Conservation (phyloP, 192 early-diverging fungal species). For the Dissophora ornata region DNA sequence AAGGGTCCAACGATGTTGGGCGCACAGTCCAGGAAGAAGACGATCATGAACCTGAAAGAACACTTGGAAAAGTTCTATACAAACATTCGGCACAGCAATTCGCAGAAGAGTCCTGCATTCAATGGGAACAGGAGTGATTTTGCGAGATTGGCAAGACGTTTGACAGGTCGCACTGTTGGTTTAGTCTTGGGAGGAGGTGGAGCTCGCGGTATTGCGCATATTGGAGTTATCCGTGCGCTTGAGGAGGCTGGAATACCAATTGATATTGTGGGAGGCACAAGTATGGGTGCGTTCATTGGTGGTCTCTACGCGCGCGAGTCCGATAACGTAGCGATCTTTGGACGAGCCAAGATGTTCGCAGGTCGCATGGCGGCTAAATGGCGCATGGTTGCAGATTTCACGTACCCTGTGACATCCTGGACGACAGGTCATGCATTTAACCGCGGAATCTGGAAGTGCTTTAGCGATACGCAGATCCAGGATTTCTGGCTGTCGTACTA, state of each 20-base stretch:
- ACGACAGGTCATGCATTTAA: slow-evolving; percentile 97
- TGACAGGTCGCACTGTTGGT: slow-evolving; percentile 92
- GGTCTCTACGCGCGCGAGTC: slow-evolving; percentile 92
- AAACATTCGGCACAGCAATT: slow-evolving; percentile 56
- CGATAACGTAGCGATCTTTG: slow-evolving; percentile 89
- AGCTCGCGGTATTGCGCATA: slow-evolving; percentile 92
- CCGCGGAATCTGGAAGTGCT: slow-evolving; percentile 94
- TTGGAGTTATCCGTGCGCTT: slow-evolving; percentile 92
- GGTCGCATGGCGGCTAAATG: slow-evolving; percentile 83
- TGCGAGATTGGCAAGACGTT: slow-evolving; percentile 86
- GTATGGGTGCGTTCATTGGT: slow-evolving; percentile 95
- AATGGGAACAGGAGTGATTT: slow-evolving; percentile 61
- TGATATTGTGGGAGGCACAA: slow-evolving; percentile 98
- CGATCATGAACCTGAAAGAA: slow-evolving; percentile 71
- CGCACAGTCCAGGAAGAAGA: slow-evolving; percentile 60
- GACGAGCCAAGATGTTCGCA: slow-evolving; percentile 86
- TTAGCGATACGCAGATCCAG: slow-evolving; percentile 93
- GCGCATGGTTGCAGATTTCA: slow-evolving; percentile 92
- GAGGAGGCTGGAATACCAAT: slow-evolving; percentile 98
- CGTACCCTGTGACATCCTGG: slow-evolving; percentile 93
- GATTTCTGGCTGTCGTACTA: slow-evolving; percentile 98
- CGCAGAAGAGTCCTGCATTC: slow-evolving; percentile 48
- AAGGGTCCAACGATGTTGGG: slow-evolving; percentile 51
- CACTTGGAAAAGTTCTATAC: slow-evolving; percentile 76
- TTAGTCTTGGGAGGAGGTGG: slow-evolving; percentile 97